Evolutionary conservation across 306 rosid genomes (phyloP).

Genomic region (Lathyrus aphaca): DNA sequence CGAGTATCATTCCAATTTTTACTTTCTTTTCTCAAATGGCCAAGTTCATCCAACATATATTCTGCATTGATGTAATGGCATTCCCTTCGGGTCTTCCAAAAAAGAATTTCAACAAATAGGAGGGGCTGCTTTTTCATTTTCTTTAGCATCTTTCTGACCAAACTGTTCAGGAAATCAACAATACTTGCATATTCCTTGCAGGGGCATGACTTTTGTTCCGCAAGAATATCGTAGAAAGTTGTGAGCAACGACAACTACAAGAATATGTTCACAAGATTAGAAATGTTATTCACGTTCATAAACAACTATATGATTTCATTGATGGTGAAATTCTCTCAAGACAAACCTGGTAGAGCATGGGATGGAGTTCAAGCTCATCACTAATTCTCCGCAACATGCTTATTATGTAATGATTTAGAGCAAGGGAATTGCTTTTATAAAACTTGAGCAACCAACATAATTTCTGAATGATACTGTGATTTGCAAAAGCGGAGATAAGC

Average conservation of each 20-base stretch:
- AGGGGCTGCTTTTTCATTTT: slow-evolving; percentile 88
- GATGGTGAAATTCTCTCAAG: slow-evolving; percentile 35
- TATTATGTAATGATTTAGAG: slow-evolving; percentile 79
- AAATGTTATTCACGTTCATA: slow-evolving; percentile 37
- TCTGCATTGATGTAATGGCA: slow-evolving; percentile 90
- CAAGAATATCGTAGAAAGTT: slow-evolving; percentile 72
- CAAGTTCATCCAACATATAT: slow-evolving; percentile 78
- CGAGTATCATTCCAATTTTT: slow-evolving; percentile 52
- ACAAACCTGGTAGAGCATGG: slow-evolving; percentile 92
- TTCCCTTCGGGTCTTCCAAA: slow-evolving; percentile 93
- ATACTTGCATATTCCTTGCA: slow-evolving; percentile 60
- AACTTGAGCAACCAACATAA: slow-evolving; percentile 95
- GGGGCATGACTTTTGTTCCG: slow-evolving; percentile 75
- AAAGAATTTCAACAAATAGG: slow-evolving; percentile 84
- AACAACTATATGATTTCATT: slow-evolving; percentile 25
- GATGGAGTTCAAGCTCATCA: slow-evolving; percentile 83
- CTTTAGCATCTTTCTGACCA: slow-evolving; percentile 85
- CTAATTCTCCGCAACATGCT: slow-evolving; percentile 70
- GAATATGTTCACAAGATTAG: slow-evolving; percentile 27
- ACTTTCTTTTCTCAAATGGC: slow-evolving; percentile 64
- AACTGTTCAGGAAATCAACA: slow-evolving; percentile 66
- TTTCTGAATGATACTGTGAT: slow-evolving; percentile 75
- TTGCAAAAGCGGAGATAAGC: slow-evolving; percentile 74
- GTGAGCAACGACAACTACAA: slow-evolving; percentile 83
- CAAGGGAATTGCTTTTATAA: slow-evolving; percentile 78